phyloP scores from a whole-genome alignment of 129 eudicot species.

The Flaveria robusta region DNA sequence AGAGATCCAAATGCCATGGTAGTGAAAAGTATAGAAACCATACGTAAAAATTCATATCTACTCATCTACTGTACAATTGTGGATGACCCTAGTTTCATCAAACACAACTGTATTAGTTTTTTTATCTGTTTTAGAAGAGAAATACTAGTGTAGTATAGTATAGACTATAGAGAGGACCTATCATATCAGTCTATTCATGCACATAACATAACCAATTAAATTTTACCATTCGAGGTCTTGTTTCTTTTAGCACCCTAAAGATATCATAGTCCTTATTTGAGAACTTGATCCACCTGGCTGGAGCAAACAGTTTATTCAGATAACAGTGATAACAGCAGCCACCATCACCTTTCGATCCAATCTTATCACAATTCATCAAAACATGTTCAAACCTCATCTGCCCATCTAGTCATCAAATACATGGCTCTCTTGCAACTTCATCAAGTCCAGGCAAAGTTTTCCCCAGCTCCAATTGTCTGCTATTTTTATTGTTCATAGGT shows the following conservation, averaged over 20 bases:
- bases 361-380: conserved; percentile 9
- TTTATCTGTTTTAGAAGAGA: not conserved
- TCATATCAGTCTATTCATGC: conserved; percentile 9
- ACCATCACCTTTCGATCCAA: not conserved
- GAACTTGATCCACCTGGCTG: not conserved
- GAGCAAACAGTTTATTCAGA: not conserved
- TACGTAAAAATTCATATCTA: not conserved
- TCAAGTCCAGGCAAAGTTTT: too few species aligned
- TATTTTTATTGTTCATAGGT: too few species aligned
- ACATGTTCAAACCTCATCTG: not conserved
- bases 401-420: too few species aligned
- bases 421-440: too few species aligned
- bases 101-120: not conserved
- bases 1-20: conserved; percentile 7
- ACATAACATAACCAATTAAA: conserved; percentile 5
- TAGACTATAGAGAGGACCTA: not conserved
- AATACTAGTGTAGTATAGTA: not conserved
- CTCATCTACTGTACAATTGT: not conserved
- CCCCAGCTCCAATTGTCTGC: too few species aligned
- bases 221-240: conserved; percentile 8
- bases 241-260: not conserved
- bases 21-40: not conserved
- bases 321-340: not conserved
- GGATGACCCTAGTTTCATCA: not conserved
- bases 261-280: not conserved